Base-by-base conservation (phyloP, 306 rosid species). In the Acmispon strigosus region DNA sequence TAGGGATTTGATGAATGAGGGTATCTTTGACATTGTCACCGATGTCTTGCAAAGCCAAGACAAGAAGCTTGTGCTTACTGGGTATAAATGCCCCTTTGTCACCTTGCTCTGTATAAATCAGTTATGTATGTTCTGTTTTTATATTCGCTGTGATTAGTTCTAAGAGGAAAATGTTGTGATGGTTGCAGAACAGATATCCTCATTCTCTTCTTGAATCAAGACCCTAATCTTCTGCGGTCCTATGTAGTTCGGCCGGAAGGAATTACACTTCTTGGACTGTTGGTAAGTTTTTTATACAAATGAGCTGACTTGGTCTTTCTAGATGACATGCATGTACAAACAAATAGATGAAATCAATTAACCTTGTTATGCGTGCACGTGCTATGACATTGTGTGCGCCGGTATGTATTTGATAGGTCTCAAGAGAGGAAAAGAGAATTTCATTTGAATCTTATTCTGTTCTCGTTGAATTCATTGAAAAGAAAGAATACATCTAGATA, bases 171-270 rank as follows among this genome's bases (percentile, higher is more conserved):
- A 76, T 63, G 74, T 84, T 86, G 63, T 85, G 69, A 77, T 86
- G 91, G 84, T 77, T 92, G 98, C 98, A 92, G 96, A 90, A 90
- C 98, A 88, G 96, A 92, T 78, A 84, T 92, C 89, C 91, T 92
- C 66, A 85, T 86, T 82, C 96, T 90, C 80, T 92, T 92, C 85
- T 76, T 92, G 86, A 92, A 88, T 80, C 96, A 92, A 84, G 98
- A 92, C 84, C 96, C 98, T 70, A 87, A 81, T 74, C 88, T 92
- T 80, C 84, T 92, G 63, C 86, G 92, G 49, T 85, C 96, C 19
- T 88, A 85, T 81, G 96, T 92, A 79, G 92, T 88, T 84, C 86
- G 82, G 49, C 92, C 70, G 79, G 98, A 92, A 85, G 98, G 98
- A 71, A 60, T 79, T 65, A 78, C 86, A 48, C 96, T 92, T 75